Conservation (phyloP, 495 filamentous ascomycete genomes). For the Penicillium cosmopolitanum region DNA sequence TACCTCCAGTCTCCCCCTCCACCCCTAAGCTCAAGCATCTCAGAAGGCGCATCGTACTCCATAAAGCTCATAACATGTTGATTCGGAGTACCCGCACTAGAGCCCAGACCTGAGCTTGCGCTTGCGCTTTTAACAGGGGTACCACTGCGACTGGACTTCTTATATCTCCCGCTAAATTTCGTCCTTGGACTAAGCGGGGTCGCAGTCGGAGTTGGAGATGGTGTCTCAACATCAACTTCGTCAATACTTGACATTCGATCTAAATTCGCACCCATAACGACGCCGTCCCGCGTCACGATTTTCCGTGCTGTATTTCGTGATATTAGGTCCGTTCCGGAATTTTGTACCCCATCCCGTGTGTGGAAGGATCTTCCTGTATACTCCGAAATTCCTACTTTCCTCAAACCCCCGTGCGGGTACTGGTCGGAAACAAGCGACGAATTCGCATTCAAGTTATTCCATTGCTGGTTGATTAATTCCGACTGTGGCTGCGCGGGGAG, state of each 20-base stretch:
- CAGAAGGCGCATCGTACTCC: constrained; percentile 24
- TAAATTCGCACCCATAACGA: constrained; percentile 37
- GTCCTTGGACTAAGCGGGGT: background rate
- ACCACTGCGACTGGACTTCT: background rate
- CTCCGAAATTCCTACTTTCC: too few species aligned
- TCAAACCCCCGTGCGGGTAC: too few species aligned
- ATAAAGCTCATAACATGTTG: constrained; percentile 45
- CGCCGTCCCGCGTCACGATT: constrained; percentile 34
- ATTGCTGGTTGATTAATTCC: constrained; percentile 41
- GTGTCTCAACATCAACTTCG: constrained; percentile 1
- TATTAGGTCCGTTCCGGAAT: background rate
- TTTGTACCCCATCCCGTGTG: background rate
- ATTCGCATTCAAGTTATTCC: background rate
- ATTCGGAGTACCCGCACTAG: background rate
- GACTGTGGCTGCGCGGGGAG: constrained; percentile 28
- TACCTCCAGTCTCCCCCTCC: too few species aligned
- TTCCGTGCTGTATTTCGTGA: constrained; percentile 1
- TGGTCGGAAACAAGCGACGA: too few species aligned
- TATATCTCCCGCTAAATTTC: background rate
- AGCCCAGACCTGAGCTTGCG: background rate
- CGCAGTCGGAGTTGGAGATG: background rate
- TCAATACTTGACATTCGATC: constrained; percentile 19
- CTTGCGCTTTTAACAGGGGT: background rate
- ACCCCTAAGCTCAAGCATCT: constrained; percentile 3
- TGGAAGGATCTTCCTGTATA: too few species aligned